Evolutionary conservation across 371 early-diverging fungal genomes (phyloP).

Genomic region (Mucor racemosus): DNA sequence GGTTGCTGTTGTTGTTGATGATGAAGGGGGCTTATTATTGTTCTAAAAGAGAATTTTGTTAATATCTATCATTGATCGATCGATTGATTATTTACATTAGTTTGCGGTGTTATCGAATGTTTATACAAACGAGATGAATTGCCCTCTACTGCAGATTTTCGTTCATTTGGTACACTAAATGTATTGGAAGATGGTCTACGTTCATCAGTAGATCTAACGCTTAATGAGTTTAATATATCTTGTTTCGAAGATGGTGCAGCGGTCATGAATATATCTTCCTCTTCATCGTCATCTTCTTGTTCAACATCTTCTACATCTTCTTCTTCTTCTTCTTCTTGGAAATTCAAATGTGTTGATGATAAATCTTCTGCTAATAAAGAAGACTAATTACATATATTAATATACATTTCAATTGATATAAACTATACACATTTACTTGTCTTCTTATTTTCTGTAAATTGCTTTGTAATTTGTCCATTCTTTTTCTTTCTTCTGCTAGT

Average conservation of each 20-base stretch:
- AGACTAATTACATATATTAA: constrained; percentile 10
- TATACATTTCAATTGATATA: neutral
- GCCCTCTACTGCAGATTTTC: neutral
- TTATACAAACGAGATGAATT: neutral
- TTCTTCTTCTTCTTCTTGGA: neutral
- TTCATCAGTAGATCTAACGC: neutral
- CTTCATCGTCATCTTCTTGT: neutral
- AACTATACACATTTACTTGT: constrained; percentile 20
- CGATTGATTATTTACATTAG: neutral
- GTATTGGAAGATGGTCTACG: neutral
- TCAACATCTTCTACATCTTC: constrained; percentile 6
- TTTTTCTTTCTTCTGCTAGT: constrained; percentile 15
- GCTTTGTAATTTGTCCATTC: constrained; percentile 21
- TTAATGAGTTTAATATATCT: neutral
- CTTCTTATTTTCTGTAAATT: constrained; percentile 16
- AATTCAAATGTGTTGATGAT: neutral
- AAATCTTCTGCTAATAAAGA: constrained; percentile 19
- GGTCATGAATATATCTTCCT: neutral
- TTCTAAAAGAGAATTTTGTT: neutral
- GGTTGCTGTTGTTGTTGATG: too few relatives aligned
- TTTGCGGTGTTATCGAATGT: neutral
- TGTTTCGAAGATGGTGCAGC: neutral
- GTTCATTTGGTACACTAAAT: neutral
- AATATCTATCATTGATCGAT: neutral
- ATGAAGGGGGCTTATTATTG: neutral